These are phyloP conservation scores for Boletus semigastroideus DNA, from an alignment of 1,284 basidiomycete genomes.

Conservation along the genomic window DNA sequence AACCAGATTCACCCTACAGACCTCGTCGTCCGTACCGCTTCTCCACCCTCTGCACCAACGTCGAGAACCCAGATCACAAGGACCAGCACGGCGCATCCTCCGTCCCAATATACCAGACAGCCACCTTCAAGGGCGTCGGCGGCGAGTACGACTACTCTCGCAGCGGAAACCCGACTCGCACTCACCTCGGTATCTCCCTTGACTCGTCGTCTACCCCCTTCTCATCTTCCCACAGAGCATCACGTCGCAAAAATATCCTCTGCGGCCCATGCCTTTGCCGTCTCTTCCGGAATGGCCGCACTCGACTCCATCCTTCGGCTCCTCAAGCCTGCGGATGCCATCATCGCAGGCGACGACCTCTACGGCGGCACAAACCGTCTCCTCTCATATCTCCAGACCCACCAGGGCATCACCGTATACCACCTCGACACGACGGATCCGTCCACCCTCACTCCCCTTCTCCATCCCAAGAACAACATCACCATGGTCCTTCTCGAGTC, in stretches of 20 bases:
- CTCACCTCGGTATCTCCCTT: slow-evolving; percentile 74
- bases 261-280: slow-evolving; percentile 84
- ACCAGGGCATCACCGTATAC: slow-evolving; percentile 88
- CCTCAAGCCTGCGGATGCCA: slow-evolving; percentile 91
- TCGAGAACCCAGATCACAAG: slow-evolving; percentile 84
- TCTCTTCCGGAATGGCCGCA: slow-evolving; percentile 97
- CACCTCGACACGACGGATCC: slow-evolving; percentile 94
- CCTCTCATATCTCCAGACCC: slow-evolving; percentile 84
- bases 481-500: slow-evolving; percentile 96
- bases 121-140: slow-evolving; percentile 95
- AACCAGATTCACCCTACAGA: slow-evolving; percentile 69
- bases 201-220: background rate
- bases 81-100: slow-evolving; percentile 95
- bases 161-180: slow-evolving; percentile 96
- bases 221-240: slow-evolving; percentile 62
- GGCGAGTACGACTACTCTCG: slow-evolving; percentile 94
- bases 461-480: slow-evolving; percentile 66
- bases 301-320: slow-evolving; percentile 94
- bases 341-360: slow-evolving; percentile 96
- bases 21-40: slow-evolving; percentile 74
- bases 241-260: slow-evolving; percentile 95
- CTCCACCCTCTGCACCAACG: slow-evolving; percentile 88
- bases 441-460: slow-evolving; percentile 58
- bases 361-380: slow-evolving; percentile 98
- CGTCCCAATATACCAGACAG: slow-evolving; percentile 96